phyloP scores from a whole-genome alignment of 1,284 basidiomycete genomes.

The Ganoderma multipileum region DNA sequence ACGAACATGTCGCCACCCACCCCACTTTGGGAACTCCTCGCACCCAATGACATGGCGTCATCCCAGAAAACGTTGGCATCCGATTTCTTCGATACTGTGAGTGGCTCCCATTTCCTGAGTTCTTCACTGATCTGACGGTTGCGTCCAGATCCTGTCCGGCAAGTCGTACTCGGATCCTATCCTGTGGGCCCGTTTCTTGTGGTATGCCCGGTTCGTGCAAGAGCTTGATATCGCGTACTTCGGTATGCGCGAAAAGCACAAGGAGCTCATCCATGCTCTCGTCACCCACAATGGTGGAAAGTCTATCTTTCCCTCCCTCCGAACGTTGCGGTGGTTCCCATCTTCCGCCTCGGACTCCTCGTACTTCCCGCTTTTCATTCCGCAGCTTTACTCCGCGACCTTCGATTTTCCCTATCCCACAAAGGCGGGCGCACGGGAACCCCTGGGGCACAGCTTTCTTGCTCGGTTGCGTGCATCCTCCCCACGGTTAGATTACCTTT shows the following conservation, averaged over 20 bases:
- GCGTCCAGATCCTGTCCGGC: background rate
- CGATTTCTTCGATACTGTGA: too few relatives aligned
- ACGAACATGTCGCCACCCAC: too few relatives aligned
- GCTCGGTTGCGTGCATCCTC: background rate
- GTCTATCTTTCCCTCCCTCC: background rate
- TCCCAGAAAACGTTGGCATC: too few relatives aligned
- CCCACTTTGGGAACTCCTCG: too few relatives aligned
- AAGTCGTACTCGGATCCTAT: background rate
- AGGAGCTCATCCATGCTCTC: background rate
- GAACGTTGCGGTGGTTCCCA: background rate
- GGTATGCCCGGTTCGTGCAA: conserved; percentile 1
- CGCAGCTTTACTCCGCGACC: background rate
- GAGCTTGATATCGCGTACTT: background rate
- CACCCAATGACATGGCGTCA: too few relatives aligned
- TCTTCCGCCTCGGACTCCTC: background rate
- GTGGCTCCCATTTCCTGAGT: too few relatives aligned
- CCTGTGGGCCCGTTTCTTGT: background rate
- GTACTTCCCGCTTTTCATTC: background rate
- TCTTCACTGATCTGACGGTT: background rate
- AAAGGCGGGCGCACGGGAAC: background rate
- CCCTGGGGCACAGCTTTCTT: background rate
- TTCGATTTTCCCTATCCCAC: background rate
- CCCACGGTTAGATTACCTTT: background rate
- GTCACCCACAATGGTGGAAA: background rate
- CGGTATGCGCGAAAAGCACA: background rate